Evolutionary conservation across 768 basidiomycete genomes (phyloP), one percentile per base, ranked within the genome.

Genomic region (Serendipita sp.): DNA sequence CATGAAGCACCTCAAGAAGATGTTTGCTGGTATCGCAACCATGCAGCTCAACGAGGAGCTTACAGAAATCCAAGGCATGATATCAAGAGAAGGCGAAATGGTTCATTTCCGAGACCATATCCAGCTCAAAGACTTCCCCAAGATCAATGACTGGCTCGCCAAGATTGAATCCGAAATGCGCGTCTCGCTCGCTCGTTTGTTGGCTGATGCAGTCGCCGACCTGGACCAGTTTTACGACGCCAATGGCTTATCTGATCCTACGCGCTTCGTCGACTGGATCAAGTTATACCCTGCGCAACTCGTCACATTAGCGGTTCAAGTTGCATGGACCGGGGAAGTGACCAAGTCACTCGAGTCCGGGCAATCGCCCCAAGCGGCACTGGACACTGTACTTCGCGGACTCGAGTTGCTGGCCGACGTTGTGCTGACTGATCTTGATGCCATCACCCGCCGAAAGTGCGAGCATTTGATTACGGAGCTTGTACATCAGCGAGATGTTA

Each of bases 1-100:
- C 73, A 92, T 96, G 90, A 99, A 99, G 69, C 96, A 98, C 75
- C 79, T 99, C 64, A 98, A 97, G 78, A 99, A 99, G 80, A 99
- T 99, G 96, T 99, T 99, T 74, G 96, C 96, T 22, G 96, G 96
- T 28, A 86, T 99, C 42, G 86, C 92, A 1, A 93, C 92, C 0
- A 79, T 98, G 67, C 79, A 76, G 68, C 79, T 98, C 28, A 90
- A 96, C 70, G 90, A 92, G 17, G 91, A 93, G 51, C 71, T 88
- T 65, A 86, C 90, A 3, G 82, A 86, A 69, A 94, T 98, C 63
- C 84, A 85, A 66, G 93, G 90, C 61, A 95, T 98, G 85, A 83
- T 90, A 13, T 98, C 96, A 0, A 79, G 91, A 63, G 96, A 99
- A 71, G 96, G 95, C 43, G 96, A 99, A 73, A 87, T 93, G 70